Evolutionary conservation across 2,329 filamentous ascomycete species (phyloP).

Genomic region (Ambrosiella cleistominuta): DNA sequence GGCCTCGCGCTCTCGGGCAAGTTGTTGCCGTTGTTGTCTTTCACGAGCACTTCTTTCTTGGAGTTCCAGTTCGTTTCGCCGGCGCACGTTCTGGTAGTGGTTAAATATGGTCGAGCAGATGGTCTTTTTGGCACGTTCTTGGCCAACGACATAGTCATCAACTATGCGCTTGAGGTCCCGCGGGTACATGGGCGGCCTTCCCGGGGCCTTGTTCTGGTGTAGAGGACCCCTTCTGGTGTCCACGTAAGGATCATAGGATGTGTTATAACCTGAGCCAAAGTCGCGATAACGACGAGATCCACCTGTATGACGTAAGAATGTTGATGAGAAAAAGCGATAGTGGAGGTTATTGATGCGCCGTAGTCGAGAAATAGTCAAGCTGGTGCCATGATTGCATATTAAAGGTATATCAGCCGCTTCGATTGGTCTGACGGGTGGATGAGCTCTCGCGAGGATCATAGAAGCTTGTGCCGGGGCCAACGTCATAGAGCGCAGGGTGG

Average conservation of each 20-base stretch:
- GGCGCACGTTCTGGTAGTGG: constrained; percentile 77
- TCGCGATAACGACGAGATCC: constrained; percentile 27
- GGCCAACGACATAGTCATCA: constrained; percentile 90
- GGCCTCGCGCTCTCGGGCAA: constrained; percentile 47
- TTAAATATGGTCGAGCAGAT: constrained; percentile 90
- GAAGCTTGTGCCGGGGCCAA: not conserved
- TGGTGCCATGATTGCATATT: not conserved
- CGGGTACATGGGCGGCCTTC: constrained; percentile 46
- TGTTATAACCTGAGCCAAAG: constrained; percentile 41
- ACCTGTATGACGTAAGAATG: constrained; percentile 12
- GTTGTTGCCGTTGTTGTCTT: constrained; percentile 52
- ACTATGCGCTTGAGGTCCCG: constrained; percentile 70
- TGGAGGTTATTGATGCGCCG: constrained; percentile 6
- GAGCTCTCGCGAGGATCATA: not conserved
- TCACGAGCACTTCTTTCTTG: constrained; percentile 38
- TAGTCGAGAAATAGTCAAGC: constrained; percentile 8
- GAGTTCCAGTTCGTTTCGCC: constrained; percentile 62
- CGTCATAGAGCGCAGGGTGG: constrained; percentile 6
- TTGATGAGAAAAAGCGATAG: constrained; percentile 17
- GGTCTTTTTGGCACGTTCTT: constrained; percentile 86
- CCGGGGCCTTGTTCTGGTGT: constrained; percentile 35
- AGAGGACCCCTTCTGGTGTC: constrained; percentile 40
- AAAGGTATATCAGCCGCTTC: not conserved
- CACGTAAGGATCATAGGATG: constrained; percentile 37
- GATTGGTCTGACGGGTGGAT: not conserved